Conservation (phyloP, 768 basidiomycete genomes). For the Boletus speciosus region DNA sequence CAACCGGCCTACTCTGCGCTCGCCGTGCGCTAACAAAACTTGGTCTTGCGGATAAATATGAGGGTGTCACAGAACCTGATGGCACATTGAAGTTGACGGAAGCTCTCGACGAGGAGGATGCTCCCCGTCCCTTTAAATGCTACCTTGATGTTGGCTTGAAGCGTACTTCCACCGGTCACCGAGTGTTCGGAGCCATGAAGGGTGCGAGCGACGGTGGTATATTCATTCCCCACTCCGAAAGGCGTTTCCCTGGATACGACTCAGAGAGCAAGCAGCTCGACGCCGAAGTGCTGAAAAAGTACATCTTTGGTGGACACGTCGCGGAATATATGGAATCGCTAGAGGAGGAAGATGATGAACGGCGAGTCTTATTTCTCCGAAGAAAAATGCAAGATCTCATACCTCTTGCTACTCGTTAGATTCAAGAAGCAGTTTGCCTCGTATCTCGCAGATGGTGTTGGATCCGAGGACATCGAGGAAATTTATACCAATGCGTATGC, state of each 20-base stretch:
- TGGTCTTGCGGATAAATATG: slow-evolving; percentile 96
- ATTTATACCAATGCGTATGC: slow-evolving; percentile 91
- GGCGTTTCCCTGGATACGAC: slow-evolving; percentile 98
- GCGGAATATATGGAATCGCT: slow-evolving; percentile 99
- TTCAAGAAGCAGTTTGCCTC: slow-evolving; percentile 97
- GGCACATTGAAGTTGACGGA: slow-evolving; percentile 84
- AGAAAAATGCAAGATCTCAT: slow-evolving; percentile 2
- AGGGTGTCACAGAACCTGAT: slow-evolving; percentile 89
- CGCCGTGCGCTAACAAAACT: slow-evolving; percentile 94
- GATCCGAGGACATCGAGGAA: slow-evolving; percentile 96
- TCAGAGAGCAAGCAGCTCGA: slow-evolving; percentile 90
- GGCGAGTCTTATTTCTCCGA: slow-evolving; percentile 42
- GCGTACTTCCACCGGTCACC: slow-evolving; percentile 95
- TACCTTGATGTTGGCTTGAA: slow-evolving; percentile 98
- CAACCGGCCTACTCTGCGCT: slow-evolving; percentile 91
- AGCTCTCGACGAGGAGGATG: slow-evolving; percentile 83
- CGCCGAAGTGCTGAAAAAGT: slow-evolving; percentile 92
- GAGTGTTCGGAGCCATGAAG: slow-evolving; percentile 98
- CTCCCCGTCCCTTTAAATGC: slow-evolving; percentile 97
- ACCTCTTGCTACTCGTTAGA: slow-evolving; percentile 36
- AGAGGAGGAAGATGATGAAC: slow-evolving; percentile 99
- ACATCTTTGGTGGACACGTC: slow-evolving; percentile 96
- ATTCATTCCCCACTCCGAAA: slow-evolving; percentile 96
- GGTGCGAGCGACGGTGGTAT: slow-evolving; percentile 97
- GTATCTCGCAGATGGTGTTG: slow-evolving; percentile 93